Conservation (phyloP, 176 grass and related monocot species). For the Lolium multiflorum region DNA sequence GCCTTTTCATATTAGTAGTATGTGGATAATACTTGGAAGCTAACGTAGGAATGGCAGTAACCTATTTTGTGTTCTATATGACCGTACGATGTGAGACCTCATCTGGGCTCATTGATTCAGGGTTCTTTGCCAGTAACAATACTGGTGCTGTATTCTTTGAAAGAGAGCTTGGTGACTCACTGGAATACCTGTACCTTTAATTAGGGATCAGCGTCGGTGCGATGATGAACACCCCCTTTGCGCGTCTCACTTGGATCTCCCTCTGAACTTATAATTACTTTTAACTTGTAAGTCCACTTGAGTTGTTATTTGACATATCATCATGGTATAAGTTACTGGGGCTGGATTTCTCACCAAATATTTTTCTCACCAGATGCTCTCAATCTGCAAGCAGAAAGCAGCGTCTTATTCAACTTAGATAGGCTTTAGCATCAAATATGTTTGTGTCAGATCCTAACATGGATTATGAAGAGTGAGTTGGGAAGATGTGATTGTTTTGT, state of each 20-base stretch:
- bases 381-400: conserved; percentile 25
- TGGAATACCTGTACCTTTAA: conserved; percentile 40
- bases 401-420: conserved; percentile 27
- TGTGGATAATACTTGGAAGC: conserved; percentile 39
- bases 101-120: conserved; percentile 44
- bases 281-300: conserved; percentile 43
- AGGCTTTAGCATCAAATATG: conserved; percentile 22
- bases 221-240: background rate
- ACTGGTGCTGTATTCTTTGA: conserved; percentile 32
- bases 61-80: conserved; percentile 33
- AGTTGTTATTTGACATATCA: conserved; percentile 29
- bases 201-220: conserved; percentile 4
- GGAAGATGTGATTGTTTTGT: conserved; percentile 21
- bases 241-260: background rate
- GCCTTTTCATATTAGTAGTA: conserved; percentile 21
- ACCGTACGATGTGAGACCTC: conserved; percentile 30
- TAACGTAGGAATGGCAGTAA: conserved; percentile 14
- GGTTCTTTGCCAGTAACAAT: conserved; percentile 42
- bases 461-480: conserved; percentile 6
- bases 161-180: conserved; percentile 38
- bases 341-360: conserved; percentile 25
- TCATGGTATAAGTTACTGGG: conserved; percentile 3
- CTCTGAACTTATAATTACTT: background rate
- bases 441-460: background rate
- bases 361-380: conserved; percentile 41